Evolutionary conservation across 2,329 filamentous ascomycete genomes (phyloP), one percentile per base, ranked within the genome.

Genomic region (Fusarium duplospermum): DNA sequence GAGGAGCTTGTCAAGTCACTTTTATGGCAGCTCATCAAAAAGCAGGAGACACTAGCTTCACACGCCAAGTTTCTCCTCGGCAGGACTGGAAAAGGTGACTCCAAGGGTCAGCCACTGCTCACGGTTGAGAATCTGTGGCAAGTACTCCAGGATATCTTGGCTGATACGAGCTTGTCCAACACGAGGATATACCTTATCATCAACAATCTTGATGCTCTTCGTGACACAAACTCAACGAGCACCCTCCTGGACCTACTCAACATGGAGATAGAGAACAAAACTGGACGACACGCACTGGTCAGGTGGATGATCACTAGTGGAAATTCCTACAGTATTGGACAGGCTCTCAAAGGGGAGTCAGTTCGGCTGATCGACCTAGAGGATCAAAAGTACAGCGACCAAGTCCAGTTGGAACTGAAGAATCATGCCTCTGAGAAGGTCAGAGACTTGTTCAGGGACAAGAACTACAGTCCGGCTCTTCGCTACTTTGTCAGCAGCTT

Each of bases 271-370:
- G 45, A 42, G 4, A 64, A 64, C 9, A 72, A 18, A 9, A 16
- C 18, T 69, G 20, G 59, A 54, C 10, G 73, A 18, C 54, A 45
- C 0, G 47, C 54, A 0, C 9, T 63, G 0, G 81, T 80, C 0
- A 80, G 83, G 62, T 85, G 84, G 84, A 75, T 85, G 33, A 80
- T 85, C 52, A 85, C 84, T 0, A 85, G 84, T 36, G 77, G 83
- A 31, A 61, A 73, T 13, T 62, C 69, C 4, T 73, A 67, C 52
- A 35, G 54, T 0, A 73, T 75, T 4, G 62, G 52, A 2, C 60
- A 66, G 6, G 66, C 69, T 1, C 27, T 76, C 6, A 64, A 50
- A 6, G 66, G 57, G 1, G 42, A 62, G 2, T 38, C 57, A 2
- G 58, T 76, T 13, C 70, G 70, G 0, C 27, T 76, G 3, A 66